Percentiles rank a stretch among this genome's conserved stretches.
Evolutionary conservation across 306 rosid species (phyloP).

Genomic region (Gleditsia sinensis): DNA sequence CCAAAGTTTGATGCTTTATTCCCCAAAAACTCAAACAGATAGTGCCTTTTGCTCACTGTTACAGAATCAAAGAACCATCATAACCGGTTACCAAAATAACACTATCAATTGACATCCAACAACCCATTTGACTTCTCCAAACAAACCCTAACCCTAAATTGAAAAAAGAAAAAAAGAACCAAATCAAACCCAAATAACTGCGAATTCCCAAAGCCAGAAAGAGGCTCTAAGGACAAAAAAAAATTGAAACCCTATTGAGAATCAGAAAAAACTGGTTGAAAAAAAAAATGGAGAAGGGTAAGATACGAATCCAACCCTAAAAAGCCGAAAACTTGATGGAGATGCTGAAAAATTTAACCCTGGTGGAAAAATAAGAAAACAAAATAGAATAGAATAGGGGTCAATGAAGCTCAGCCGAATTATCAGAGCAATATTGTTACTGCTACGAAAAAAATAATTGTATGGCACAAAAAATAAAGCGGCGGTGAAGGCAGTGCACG

Average conservation of each 20-base stretch:
- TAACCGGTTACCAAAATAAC: constrained; percentile 25
- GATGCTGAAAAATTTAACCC: constrained; percentile 36
- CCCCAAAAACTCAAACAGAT: constrained; percentile 24
- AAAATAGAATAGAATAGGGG: background rate
- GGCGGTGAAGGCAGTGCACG: background rate
- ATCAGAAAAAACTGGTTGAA: constrained; percentile 42
- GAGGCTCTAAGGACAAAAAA: background rate
- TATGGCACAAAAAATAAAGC: background rate
- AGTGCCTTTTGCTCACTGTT: background rate
- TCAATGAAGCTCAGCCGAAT: background rate
- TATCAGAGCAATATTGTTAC: background rate
- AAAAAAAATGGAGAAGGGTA: constrained; percentile 59
- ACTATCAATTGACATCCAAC: constrained; percentile 30
- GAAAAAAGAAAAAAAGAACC: constrained; percentile 19
- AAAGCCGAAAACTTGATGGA: constrained; percentile 43
- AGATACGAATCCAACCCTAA: constrained; percentile 66
- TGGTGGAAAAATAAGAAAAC: background rate
- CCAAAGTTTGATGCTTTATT: constrained; percentile 30
- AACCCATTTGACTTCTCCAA: constrained; percentile 29
- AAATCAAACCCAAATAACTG: constrained; percentile 30
- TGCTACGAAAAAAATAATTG: background rate
- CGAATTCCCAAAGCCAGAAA: constrained; percentile 32
- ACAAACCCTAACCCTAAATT: constrained; percentile 55
- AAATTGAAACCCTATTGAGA: constrained; percentile 50
- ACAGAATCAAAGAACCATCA: constrained; percentile 12